A percentile compares a stretch with the other conserved stretches of the same genome.
Conservation (phyloP, 2,329 filamentous ascomycete species). For the Alternaria ethzedia region DNA sequence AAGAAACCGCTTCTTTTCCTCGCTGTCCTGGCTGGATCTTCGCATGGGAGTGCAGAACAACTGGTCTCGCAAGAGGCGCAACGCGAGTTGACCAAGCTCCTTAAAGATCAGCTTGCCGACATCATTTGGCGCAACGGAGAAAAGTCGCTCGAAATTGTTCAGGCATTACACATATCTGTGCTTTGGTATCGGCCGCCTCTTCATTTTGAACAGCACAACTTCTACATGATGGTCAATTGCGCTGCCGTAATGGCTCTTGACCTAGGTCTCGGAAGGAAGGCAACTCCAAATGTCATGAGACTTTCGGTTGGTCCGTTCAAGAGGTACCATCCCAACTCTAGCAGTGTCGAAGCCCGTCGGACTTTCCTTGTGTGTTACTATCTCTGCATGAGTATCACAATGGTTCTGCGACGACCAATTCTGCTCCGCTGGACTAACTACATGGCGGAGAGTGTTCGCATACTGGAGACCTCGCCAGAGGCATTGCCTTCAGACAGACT, state of each 20-base stretch:
- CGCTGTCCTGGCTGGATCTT: slow-evolving; percentile 62
- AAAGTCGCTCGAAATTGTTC: slow-evolving; percentile 83
- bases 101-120: slow-evolving; percentile 76
- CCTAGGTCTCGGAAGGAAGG: slow-evolving; percentile 73
- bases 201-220: slow-evolving; percentile 84
- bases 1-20: slow-evolving; percentile 67
- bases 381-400: slow-evolving; percentile 62
- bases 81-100: slow-evolving; percentile 67
- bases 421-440: slow-evolving; percentile 67
- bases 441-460: slow-evolving; percentile 67
- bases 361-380: slow-evolving; percentile 69
- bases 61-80: slow-evolving; percentile 63
- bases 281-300: slow-evolving; percentile 50
- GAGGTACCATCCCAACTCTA: slow-evolving; percentile 53
- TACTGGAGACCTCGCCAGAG: slow-evolving; percentile 63
- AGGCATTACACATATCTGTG: slow-evolving; percentile 75
- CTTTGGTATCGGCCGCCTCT: slow-evolving; percentile 88
- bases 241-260: slow-evolving; percentile 84
- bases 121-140: slow-evolving; percentile 76
- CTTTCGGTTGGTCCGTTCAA: slow-evolving; percentile 43
- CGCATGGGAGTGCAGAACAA: slow-evolving; percentile 52
- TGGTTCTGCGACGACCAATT: slow-evolving; percentile 64
- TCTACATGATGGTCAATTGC: slow-evolving; percentile 85
- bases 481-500: slow-evolving; percentile 63
- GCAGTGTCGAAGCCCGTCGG: slow-evolving; percentile 63